Evolutionary conservation across 225 moss, liverwort and hornwort species (phyloP), one percentile per base, ranked within the genome.

Genomic region (Lunularia cruciata): DNA sequence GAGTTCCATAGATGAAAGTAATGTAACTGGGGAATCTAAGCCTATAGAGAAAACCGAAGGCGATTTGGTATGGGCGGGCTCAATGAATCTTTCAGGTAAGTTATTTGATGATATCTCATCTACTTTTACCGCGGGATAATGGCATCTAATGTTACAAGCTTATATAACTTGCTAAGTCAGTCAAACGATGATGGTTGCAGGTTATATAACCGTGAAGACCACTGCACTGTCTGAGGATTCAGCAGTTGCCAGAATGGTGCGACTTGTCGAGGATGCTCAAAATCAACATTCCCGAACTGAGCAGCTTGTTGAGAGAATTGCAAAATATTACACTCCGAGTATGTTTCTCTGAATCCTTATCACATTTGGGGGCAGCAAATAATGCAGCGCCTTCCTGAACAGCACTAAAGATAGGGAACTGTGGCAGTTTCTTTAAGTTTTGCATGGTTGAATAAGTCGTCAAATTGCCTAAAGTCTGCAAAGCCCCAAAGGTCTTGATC

Each of bases 301-400:
- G 79, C 83, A 89, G 79, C 42, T 90, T 65, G 90, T 98, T 49
- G 88, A 92, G 74, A 92, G 70, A 81, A 76, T 92, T 73, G 89
- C 92, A 18, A 98, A 98, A 69, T 98, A 89, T 54, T 92, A 90
- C 32, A 96, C 92, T 34, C 92, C 96, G 72, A 69, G 95, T 96
- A 87, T 33, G 78, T 61, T 7, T 48, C 48, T n/a, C n/a, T n/a
- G n/a, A n/a, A n/a, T n/a, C n/a, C n/a, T n/a, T n/a, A n/a, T n/a
- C n/a, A n/a, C n/a, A n/a, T n/a, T n/a, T n/a, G n/a, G n/a, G n/a
- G n/a, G n/a, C n/a, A n/a, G n/a, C n/a, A n/a, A n/a, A n/a, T n/a
- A n/a, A n/a, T n/a, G n/a, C n/a, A n/a, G n/a, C n/a, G n/a, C n/a
- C n/a, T n/a, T n/a, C n/a, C n/a, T n/a, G n/a, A n/a, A n/a, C n/a